Evolutionary conservation across 2,329 filamentous ascomycete genomes (phyloP).

Genomic region (Aspergillus novofumigatus): DNA sequence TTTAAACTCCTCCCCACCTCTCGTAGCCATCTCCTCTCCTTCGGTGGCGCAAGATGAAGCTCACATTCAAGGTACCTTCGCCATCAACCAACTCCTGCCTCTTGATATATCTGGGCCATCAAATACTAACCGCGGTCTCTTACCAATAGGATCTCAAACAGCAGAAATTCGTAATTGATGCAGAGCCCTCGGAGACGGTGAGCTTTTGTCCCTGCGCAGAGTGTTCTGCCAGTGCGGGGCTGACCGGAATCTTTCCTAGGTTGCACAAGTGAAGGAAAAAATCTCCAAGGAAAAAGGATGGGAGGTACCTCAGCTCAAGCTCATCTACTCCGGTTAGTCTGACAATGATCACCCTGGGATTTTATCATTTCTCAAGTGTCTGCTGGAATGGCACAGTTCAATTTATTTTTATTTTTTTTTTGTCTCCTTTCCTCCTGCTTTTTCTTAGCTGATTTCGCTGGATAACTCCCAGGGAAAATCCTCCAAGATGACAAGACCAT

Average conservation of each 20-base stretch:
- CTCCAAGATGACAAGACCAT: slow-evolving; percentile 96
- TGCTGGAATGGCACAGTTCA: background rate
- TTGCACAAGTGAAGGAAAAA: slow-evolving; percentile 87
- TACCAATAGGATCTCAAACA: slow-evolving; percentile 83
- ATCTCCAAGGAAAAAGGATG: slow-evolving; percentile 90
- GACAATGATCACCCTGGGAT: slow-evolving; percentile 2
- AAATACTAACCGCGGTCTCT: slow-evolving; percentile 16
- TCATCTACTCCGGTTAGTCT: slow-evolving; percentile 89
- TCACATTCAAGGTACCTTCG: slow-evolving; percentile 62
- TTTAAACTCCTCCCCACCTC: slow-evolving; percentile 9
- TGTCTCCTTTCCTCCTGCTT: background rate
- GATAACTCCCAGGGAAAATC: slow-evolving; percentile 72
- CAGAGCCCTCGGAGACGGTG: slow-evolving; percentile 89
- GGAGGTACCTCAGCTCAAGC: slow-evolving; percentile 84
- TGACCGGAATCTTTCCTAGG: slow-evolving; percentile 50
- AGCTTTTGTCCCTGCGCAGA: slow-evolving; percentile 30
- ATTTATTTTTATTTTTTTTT: background rate
- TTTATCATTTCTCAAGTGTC: background rate
- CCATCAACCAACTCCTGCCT: slow-evolving; percentile 19
- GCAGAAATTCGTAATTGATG: slow-evolving; percentile 95
- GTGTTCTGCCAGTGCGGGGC: slow-evolving; percentile 29
- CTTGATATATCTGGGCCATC: background rate
- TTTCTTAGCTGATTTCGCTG: background rate
- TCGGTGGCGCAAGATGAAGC: slow-evolving; percentile 56
- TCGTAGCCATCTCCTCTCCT: slow-evolving; percentile 22